These are phyloP conservation scores for Cercospora citrullina DNA, from an alignment of 2,329 filamentous ascomycete genomes.

Conservation along the genomic window DNA sequence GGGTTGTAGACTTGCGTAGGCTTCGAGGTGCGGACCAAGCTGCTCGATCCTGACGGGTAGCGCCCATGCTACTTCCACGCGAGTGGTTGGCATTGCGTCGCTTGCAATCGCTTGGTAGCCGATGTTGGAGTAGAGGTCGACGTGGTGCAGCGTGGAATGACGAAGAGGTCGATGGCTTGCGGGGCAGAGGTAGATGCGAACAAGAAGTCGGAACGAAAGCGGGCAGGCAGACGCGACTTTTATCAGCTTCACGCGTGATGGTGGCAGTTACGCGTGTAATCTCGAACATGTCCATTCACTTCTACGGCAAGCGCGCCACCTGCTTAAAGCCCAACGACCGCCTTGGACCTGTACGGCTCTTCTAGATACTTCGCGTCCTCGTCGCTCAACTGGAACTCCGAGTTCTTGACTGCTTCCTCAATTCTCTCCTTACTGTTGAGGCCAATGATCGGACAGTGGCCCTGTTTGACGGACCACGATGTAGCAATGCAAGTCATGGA, in stretches of 20 bases:
- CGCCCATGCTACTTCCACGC: background rate
- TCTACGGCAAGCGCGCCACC: background rate
- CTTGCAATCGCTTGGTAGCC: too few species aligned
- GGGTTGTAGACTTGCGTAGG: conserved; percentile 14
- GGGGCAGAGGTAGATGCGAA: background rate
- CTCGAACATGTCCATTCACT: background rate
- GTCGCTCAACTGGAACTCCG: conserved; percentile 50
- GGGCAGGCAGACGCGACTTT: background rate
- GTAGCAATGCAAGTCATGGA: conserved; percentile 33
- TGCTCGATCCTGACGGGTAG: background rate
- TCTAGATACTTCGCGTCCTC: conserved; percentile 64
- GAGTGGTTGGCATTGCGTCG: background rate
- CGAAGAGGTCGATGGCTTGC: too few species aligned
- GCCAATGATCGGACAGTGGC: conserved; percentile 60
- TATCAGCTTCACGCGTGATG: background rate
- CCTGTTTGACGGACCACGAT: conserved; percentile 45
- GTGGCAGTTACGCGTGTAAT: background rate
- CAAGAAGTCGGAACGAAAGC: background rate
- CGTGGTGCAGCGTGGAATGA: too few species aligned
- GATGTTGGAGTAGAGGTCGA: too few species aligned
- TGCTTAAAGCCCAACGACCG: background rate
- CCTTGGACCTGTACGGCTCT: conserved; percentile 52
- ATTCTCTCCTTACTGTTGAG: conserved; percentile 59
- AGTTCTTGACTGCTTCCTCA: conserved; percentile 57
- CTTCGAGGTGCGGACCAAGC: conserved; percentile 15